Evolutionary conservation across 352 stramenopile species (phyloP).

Genomic region (Nothophytophthora sp.): DNA sequence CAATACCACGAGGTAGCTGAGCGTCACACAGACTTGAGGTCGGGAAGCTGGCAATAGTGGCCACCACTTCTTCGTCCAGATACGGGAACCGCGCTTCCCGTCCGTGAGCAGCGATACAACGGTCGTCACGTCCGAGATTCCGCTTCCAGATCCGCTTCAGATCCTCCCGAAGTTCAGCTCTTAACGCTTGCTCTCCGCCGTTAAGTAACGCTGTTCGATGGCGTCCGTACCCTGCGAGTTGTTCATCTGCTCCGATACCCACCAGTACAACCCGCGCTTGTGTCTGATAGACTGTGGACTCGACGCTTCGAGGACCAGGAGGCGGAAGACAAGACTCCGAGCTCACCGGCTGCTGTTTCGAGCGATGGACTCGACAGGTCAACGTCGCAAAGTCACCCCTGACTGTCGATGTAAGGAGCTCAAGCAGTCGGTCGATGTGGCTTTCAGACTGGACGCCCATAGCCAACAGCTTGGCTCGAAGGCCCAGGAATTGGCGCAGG

Average conservation of each 20-base stretch:
- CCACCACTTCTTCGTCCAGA: conserved; percentile 93
- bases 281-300: conserved; percentile 36
- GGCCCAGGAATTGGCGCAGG: conserved; percentile 11
- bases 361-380: conserved; percentile 38
- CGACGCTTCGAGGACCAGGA: background rate
- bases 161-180: conserved; percentile 88
- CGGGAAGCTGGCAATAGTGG: conserved; percentile 66
- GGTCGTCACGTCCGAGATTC: conserved; percentile 97
- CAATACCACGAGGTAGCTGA: conserved; percentile 65
- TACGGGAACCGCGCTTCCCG: conserved; percentile 95
- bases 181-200: conserved; percentile 56
- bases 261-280: conserved; percentile 82
- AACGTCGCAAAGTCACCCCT: background rate
- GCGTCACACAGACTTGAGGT: conserved; percentile 84
- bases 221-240: conserved; percentile 94
- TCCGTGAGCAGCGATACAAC: conserved; percentile 91
- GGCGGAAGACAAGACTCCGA: background rate
- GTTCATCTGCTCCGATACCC: conserved; percentile 96
- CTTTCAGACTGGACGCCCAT: conserved; percentile 27
- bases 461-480: conserved; percentile 16
- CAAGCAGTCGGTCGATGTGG: conserved; percentile 17
- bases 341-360: conserved; percentile 3
- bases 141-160: conserved; percentile 92
- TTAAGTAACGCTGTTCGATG: conserved; percentile 88
- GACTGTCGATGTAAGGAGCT: conserved; percentile 9